Evolutionary conservation across 345 rosid species (phyloP), one percentile per base, ranked within the genome.

Genomic region (Lepidium africanum): DNA sequence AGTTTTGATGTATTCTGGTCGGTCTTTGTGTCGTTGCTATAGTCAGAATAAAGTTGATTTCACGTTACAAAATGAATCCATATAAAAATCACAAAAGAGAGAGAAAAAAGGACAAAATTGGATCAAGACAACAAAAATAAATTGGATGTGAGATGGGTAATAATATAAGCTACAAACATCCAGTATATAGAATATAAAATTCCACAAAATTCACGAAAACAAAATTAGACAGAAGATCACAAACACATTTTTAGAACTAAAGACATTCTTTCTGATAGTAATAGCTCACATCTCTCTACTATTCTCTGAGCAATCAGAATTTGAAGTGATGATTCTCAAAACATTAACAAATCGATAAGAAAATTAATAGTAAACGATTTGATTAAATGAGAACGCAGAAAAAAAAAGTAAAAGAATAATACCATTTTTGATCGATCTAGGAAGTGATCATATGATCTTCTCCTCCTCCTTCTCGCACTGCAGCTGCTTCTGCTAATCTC

Each of bases 401-500:
- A n/a, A 32, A 46, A 38, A 45, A 74, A 4, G 67, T 53, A 43
- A 53, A 68, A 61, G 59, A 67, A 75, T 60, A 61, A 53, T 68
- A 68, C 70, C 65, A 36, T 14, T 23, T 53, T 27, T 25, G 27
- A 59, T 52, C 14, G 1, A 67, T 67, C 59, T 69, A 75, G 32
- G 78, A 75, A 55, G 53, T 70, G 30, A 10, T 65, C 53, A 69
- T 75, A 69, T 69, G 59, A 69, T 69, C 74, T 62, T 75, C 78
- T 25, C 33, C 70, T 52, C 42, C 27, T 62, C 51, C 16, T 1
- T 25, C 78, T 65, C 39, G 37, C 62, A 48, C 65, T 1, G 83
- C 89, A 15, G 92, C 97, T 30, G 81, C 83, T 53, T 86, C 85
- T 45, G 89, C 89, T 70, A 90, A 77, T 43, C 84, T 85, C 65